Conservation (phyloP, 2,329 filamentous ascomycete species). For the Pestalotiopsis fici region DNA sequence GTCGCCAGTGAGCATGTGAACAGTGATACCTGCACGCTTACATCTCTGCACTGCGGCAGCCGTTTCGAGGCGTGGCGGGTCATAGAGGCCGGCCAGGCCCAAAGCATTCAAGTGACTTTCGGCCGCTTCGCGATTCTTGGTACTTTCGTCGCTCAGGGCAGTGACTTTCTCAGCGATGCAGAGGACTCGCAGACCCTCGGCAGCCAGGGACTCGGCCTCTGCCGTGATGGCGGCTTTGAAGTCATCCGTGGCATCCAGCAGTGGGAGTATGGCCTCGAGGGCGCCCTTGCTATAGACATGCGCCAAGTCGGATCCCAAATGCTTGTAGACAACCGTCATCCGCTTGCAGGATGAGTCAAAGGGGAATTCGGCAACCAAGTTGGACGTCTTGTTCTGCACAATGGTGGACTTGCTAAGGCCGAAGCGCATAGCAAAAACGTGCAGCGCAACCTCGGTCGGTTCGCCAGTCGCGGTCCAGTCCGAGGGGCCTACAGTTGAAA, state of each 20-base stretch:
- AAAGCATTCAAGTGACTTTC: slow-evolving; percentile 63
- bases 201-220: slow-evolving; percentile 57
- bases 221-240: slow-evolving; percentile 46
- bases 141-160: slow-evolving; percentile 32
- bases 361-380: slow-evolving; percentile 65
- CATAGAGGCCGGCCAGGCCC: slow-evolving; percentile 73
- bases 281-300: slow-evolving; percentile 60
- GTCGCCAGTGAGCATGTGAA: slow-evolving; percentile 72
- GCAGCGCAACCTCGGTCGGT: slow-evolving; percentile 73
- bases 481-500: slow-evolving; percentile 43
- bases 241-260: slow-evolving; percentile 48
- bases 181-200: slow-evolving; percentile 68
- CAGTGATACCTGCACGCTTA: slow-evolving; percentile 61
- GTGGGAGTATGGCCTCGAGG: slow-evolving; percentile 56
- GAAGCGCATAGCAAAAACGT: slow-evolving; percentile 73
- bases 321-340: slow-evolving; percentile 69
- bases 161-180: slow-evolving; percentile 60
- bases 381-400: slow-evolving; percentile 37
- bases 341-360: slow-evolving; percentile 75
- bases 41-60: slow-evolving; percentile 61
- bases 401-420: slow-evolving; percentile 48
- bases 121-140: slow-evolving; percentile 51
- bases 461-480: slow-evolving; percentile 65
- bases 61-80: slow-evolving; percentile 70
- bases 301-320: slow-evolving; percentile 32